Evolutionary conservation across 345 rosid genomes (phyloP), one percentile per base, ranked within the genome.

Genomic region (Capsella bursapastoris): DNA sequence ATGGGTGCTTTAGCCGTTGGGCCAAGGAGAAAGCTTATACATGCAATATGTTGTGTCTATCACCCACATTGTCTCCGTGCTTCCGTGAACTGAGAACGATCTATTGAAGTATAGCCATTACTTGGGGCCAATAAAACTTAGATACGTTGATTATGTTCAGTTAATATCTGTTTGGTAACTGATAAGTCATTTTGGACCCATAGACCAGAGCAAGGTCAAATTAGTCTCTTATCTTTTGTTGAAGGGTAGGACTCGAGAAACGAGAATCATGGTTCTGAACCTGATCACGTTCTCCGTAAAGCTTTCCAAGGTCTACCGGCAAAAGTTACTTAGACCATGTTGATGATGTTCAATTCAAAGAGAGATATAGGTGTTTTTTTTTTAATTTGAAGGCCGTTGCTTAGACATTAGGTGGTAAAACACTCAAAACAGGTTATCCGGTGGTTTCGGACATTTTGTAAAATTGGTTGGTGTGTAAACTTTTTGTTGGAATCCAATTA

Each of bases 1-100:
- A 95, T 95, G 99, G 99, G 99, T 66, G 93, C 90, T 13, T 76
- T 83, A 68, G 97, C 96, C 2, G 97, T 95, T 14, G 97, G 97
- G 5, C 97, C 97, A 0, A 86, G 97, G 79, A 87, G 99, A 78
- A 95, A 95, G 81, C 79, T 95, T 78, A 87, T 95, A 82, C 99
- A 95, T 61, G 97, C 97, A 3, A 90, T 92, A n/a, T 85, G 84
- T 51, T 92, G 97, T 14, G 86, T 90, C 27, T 92, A 96, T 56
- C 88, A 86, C 66, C 91, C 94, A 1, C 83, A 80, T 65, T 82
- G 86, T 68, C 82, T 75, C 13, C 79, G 74, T 58, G 71, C 89
- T 25, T 57, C 64, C 41, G 62, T 70, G 1, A 47, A 47, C 38
- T 70, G 52, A 64, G 25, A 5, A 63, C 52, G 16, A 16, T 27